phyloP scores from a whole-genome alignment of 306 rosid genomes.

The Senna siamea region DNA sequence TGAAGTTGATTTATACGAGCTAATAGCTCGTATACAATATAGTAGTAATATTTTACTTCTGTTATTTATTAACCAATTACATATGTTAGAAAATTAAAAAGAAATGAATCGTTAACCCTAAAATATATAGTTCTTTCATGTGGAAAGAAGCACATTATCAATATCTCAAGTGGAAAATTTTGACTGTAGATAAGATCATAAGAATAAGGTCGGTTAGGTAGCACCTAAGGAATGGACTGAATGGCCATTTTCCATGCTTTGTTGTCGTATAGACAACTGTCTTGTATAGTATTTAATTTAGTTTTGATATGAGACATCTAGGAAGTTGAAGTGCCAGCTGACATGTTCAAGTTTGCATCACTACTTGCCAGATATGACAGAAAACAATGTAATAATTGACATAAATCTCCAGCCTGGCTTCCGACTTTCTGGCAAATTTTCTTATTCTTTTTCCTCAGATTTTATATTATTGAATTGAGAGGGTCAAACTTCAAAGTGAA shows the following conservation, averaged over 20 bases:
- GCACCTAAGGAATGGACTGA: neutral
- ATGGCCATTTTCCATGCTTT: neutral
- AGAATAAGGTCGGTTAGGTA: neutral
- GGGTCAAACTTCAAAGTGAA: too few relatives aligned
- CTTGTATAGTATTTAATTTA: too few relatives aligned
- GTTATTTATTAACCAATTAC: neutral
- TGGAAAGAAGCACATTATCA: neutral
- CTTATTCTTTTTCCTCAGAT: too few relatives aligned
- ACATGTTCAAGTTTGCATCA: neutral
- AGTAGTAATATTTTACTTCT: neutral
- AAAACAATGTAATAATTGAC: neutral
- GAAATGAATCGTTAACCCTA: too few relatives aligned
- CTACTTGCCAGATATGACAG: neutral
- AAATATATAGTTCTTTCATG: too few relatives aligned
- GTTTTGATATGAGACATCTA: neutral
- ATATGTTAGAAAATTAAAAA: too few relatives aligned
- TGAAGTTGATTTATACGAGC: too few relatives aligned
- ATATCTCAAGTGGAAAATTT: neutral
- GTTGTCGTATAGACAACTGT: neutral
- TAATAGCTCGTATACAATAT: too few relatives aligned
- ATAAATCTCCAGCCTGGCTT: neutral
- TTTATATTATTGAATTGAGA: too few relatives aligned
- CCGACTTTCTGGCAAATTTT: neutral
- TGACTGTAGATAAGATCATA: neutral
- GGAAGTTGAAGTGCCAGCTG: neutral